phyloP scores from a whole-genome alignment of 2,329 filamentous ascomycete genomes.

The Phaeoacremonium minimum region DNA sequence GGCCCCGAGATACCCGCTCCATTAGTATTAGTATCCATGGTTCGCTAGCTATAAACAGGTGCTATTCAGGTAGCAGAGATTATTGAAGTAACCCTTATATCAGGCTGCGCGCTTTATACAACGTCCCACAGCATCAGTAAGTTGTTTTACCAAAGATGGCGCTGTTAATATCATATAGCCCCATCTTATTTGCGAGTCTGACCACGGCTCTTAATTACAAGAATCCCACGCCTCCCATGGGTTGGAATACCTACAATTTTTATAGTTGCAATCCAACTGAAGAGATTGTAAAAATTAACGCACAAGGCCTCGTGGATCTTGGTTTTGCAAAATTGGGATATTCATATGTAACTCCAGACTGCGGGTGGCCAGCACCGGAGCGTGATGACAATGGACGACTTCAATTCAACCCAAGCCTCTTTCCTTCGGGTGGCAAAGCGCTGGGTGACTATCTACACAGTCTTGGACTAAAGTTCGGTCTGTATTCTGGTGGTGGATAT shows the following conservation, averaged over 20 bases:
- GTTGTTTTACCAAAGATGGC: too few relatives aligned
- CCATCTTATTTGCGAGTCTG: too few relatives aligned
- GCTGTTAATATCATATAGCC: too few relatives aligned
- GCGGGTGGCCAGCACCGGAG: conserved; percentile 45
- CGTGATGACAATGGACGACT: conserved; percentile 37
- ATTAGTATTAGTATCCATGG: too few relatives aligned
- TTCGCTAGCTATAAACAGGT: too few relatives aligned
- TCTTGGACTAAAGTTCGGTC: conserved; percentile 44
- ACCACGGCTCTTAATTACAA: too few relatives aligned
- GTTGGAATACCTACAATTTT: conserved; percentile 58
- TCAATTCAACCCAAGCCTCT: conserved; percentile 43
- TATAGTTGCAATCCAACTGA: conserved; percentile 46
- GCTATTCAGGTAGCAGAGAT: too few relatives aligned
- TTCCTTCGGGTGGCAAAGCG: conserved; percentile 44
- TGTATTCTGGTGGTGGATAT: conserved; percentile 48
- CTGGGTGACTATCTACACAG: conserved; percentile 45
- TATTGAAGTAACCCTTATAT: too few relatives aligned
- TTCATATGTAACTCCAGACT: conserved; percentile 51
- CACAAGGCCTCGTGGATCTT: conserved; percentile 46
- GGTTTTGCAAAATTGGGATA: conserved; percentile 51
- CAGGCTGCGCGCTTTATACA: too few relatives aligned
- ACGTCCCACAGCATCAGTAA: too few relatives aligned
- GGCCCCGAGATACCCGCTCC: too few relatives aligned
- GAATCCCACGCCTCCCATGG: conserved; percentile 35
- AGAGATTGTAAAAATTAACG: conserved; percentile 43